phyloP scores from a whole-genome alignment of 768 basidiomycete genomes.

The Phylloporus rhodoxanthus region DNA sequence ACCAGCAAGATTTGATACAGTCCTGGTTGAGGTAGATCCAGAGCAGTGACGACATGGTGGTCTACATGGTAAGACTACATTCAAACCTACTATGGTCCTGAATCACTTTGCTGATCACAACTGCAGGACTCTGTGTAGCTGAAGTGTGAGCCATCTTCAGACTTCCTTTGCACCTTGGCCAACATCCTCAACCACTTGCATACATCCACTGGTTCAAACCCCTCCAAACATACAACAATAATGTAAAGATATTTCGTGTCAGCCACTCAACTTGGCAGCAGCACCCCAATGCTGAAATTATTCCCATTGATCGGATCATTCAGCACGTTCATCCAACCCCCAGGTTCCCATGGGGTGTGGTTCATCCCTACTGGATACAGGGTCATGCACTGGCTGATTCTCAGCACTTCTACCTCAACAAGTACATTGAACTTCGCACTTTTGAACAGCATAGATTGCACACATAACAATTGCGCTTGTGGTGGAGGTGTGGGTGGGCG shows the following conservation, averaged over 20 bases:
- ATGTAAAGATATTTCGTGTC: neutral
- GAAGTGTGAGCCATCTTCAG: constrained; percentile 27
- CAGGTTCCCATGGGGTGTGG: neutral
- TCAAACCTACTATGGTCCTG: no score
- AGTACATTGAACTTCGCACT: neutral
- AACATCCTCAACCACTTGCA: constrained; percentile 14
- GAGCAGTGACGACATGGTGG: neutral
- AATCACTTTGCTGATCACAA: no score
- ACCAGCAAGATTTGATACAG: neutral
- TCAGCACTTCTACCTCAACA: neutral
- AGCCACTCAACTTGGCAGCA: neutral
- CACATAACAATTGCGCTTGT: neutral
- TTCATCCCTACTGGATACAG: neutral
- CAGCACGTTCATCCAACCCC: neutral
- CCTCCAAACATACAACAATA: neutral
- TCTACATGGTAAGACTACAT: neutral
- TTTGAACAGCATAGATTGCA: constrained; percentile 1
- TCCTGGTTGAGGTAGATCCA: neutral
- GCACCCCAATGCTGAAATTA: neutral
- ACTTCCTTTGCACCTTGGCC: constrained; percentile 11
- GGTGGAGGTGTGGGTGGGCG: no score
- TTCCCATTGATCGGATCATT: neutral
- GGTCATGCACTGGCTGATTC: neutral
- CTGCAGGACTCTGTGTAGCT: constrained; percentile 20
- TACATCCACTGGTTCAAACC: constrained; percentile 8